Conservation (phyloP, 768 basidiomycete species). For the Xerocomellus intermedius region DNA sequence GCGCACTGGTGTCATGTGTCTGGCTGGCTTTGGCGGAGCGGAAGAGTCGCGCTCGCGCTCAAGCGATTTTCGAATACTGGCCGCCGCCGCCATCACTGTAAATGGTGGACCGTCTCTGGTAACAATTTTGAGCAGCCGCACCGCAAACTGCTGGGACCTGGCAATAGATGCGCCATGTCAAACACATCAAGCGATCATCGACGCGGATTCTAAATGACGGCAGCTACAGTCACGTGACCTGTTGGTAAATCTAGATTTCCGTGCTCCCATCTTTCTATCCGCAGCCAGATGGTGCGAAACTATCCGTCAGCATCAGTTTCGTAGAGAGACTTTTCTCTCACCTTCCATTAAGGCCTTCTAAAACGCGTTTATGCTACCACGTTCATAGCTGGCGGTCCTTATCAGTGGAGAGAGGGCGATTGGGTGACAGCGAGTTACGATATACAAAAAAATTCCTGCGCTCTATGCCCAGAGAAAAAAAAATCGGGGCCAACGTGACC, state of each 20-base stretch:
- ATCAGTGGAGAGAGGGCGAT: conserved; percentile 18
- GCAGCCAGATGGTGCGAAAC: not conserved
- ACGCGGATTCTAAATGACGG: conserved; percentile 7
- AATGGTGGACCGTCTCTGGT: not conserved
- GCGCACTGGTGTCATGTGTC: not conserved
- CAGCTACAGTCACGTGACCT: not conserved
- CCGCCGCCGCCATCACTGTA: not conserved
- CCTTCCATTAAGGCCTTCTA: not conserved
- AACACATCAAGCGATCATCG: conserved; percentile 6
- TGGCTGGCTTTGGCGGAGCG: not conserved
- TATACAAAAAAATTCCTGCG: conserved; percentile 24
- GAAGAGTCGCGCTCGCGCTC: not conserved
- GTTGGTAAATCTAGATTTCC: not conserved
- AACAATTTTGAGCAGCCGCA: not conserved
- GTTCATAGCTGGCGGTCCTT: conserved; percentile 16
- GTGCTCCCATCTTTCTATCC: not conserved
- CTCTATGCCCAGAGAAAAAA: conserved; percentile 23
- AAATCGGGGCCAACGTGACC: conserved; percentile 13
- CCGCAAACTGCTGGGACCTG: conserved; percentile 1
- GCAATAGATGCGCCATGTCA: conserved; percentile 6
- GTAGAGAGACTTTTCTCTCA: conserved; percentile 1
- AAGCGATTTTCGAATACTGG: conserved; percentile 1
- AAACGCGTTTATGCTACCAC: conserved; percentile 12
- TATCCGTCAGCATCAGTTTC: not conserved
- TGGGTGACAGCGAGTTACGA: conserved; percentile 24